Conservation (phyloP, 2,329 filamentous ascomycete genomes). For the Plectosphaerella cucumerina region DNA sequence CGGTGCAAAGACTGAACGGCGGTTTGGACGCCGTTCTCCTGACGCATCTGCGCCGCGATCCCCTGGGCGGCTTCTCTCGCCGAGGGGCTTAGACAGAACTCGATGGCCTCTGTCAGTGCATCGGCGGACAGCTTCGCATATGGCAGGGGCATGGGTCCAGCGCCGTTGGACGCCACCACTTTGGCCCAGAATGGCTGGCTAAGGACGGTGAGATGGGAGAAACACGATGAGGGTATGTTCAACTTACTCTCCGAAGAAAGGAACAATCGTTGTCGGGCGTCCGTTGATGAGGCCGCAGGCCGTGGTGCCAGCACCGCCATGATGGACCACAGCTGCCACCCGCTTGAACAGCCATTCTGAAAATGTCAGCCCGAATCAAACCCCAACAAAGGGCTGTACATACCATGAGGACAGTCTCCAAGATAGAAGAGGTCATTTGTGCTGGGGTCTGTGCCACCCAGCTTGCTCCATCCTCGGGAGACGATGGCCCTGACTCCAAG, state of each 20-base stretch:
- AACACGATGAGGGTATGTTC: neutral
- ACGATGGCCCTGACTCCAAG: constrained; percentile 45
- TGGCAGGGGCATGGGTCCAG: neutral
- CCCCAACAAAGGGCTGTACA: neutral
- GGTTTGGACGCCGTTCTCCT: constrained; percentile 19
- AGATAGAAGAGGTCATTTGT: constrained; percentile 37
- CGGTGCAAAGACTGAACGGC: constrained; percentile 35
- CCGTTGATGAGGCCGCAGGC: constrained; percentile 48
- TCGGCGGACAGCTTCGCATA: constrained; percentile 18
- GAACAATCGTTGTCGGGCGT: constrained; percentile 48
- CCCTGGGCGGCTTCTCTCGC: constrained; percentile 21
- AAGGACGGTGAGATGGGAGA: neutral
- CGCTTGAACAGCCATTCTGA: constrained; percentile 51
- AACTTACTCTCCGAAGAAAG: constrained; percentile 38
- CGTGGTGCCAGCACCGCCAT: constrained; percentile 57
- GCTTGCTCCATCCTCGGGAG: constrained; percentile 26
- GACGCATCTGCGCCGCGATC: constrained; percentile 28
- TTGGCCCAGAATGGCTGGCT: constrained; percentile 37
- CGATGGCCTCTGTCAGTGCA: constrained; percentile 29
- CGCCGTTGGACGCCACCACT: constrained; percentile 29
- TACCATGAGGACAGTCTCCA: constrained; percentile 46
- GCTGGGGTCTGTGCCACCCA: constrained; percentile 7
- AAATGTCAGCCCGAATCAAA: neutral
- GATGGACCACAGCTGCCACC: constrained; percentile 52
- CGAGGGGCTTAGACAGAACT: constrained; percentile 23